Base-by-base conservation (phyloP, 495 filamentous ascomycete genomes). In the Neurospora africana region DNA sequence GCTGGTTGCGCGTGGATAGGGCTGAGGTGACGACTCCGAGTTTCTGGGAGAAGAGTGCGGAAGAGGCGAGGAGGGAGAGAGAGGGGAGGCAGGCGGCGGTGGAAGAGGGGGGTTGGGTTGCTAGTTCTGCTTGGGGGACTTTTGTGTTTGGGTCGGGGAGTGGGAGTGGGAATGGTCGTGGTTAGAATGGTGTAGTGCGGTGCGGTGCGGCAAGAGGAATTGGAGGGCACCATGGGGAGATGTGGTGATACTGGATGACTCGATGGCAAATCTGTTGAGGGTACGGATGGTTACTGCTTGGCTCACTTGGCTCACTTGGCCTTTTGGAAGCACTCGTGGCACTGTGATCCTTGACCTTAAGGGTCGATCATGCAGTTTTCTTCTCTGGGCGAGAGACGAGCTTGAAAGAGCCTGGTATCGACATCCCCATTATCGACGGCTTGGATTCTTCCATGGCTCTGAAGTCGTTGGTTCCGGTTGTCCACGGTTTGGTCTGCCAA, bases 1-100 rank as follows among this genome's bases (percentile, higher is more conserved):
- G 85, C 3, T 86, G 86, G 83, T 68, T 86, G 43, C 77, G 80
- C 27, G 81, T 87, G 44, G 83, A 86, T 10, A 74, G 82, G 37
- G 80, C 83, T 23, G 80, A 80, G 69, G 78, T 82, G 3, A 68
- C 44, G 69, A 19, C 53, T 23, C 13, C 10, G 44, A 58, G 27
- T 4, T 75, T 79, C 19, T 35, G 70, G 72, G 75, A 70, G 2
- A 68, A 30, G 70, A 71, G 69, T 35, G 76, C 73, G 7, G 77
- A 75, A 38, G 74, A 77, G 68, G 78, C 74, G 21, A 33, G 76
- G 38, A 69, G 6, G 3, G 73, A 72, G n/a, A 67, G 77, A 67
- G 74, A 79, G 11, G 35, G 11, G 30, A 61, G 78, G 23, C 69
- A 78, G 53, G 37, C 11, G 11, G 74, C 65, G 53, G 78, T 79